A percentile compares a stretch with the other conserved stretches of the same genome.
Conservation (phyloP, 768 basidiomycete genomes). For the Suillus ampliporus region DNA sequence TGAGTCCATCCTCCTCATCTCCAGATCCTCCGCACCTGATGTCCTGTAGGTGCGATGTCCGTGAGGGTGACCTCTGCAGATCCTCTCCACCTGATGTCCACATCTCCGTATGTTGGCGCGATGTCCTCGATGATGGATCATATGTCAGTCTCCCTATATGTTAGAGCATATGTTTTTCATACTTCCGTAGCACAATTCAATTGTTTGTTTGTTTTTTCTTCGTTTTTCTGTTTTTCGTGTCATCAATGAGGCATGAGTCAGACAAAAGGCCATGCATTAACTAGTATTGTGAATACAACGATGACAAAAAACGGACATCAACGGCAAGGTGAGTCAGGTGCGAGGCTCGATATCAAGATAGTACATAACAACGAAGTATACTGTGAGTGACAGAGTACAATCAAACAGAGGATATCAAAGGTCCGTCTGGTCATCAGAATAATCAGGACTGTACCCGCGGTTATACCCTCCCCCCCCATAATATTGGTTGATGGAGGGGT, state of each 20-base stretch:
- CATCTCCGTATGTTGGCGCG: background rate
- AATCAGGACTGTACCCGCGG: background rate
- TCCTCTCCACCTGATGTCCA: background rate
- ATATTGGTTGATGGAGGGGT: background rate
- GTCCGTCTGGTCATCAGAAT: background rate
- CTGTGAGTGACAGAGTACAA: background rate
- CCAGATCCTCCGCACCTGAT: background rate
- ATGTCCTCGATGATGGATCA: background rate
- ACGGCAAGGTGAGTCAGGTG: background rate
- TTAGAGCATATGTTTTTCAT: background rate
- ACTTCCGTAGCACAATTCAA: background rate
- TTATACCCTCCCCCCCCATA: background rate
- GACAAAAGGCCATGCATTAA: background rate
- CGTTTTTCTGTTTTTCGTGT: background rate
- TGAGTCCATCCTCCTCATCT: constrained; percentile 2
- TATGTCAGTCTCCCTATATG: background rate
- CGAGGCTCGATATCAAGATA: background rate
- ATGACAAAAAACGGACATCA: background rate
- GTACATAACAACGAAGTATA: background rate
- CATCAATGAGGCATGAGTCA: background rate
- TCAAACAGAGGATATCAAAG: background rate
- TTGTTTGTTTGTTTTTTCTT: background rate
- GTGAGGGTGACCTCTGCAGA: background rate
- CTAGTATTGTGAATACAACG: background rate
- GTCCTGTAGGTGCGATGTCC: background rate